Conservation (phyloP, 192 early-diverging fungal genomes). For the Thamnidium elegans region DNA sequence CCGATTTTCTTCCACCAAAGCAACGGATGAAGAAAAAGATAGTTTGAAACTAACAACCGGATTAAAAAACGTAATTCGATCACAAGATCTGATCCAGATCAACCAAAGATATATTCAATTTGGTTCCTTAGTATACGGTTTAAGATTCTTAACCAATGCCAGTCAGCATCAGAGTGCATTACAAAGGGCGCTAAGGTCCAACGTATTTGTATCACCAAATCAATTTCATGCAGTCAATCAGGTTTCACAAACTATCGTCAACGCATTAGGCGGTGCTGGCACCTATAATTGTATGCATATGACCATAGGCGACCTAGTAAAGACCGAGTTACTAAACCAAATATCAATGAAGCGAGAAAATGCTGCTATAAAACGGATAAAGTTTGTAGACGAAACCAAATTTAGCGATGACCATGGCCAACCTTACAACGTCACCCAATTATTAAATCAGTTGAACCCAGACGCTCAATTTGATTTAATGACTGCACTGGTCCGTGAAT, state of each 20-base stretch:
- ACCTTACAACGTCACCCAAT: neutral
- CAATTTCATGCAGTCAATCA: slow-evolving; percentile 3
- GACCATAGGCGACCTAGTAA: slow-evolving; percentile 12
- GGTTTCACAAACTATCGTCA: slow-evolving; percentile 10
- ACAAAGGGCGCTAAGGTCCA: slow-evolving; percentile 3
- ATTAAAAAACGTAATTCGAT: slow-evolving; percentile 2
- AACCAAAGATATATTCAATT: slow-evolving; percentile 24
- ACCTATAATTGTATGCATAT: slow-evolving; percentile 16
- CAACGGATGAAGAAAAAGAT: neutral
- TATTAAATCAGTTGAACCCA: slow-evolving; percentile 10
- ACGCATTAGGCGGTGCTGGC: slow-evolving; percentile 20
- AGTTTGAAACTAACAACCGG: neutral
- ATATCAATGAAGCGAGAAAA: neutral
- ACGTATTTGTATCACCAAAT: slow-evolving; percentile 15
- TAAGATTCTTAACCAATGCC: slow-evolving; percentile 14
- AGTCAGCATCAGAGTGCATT: slow-evolving; percentile 9
- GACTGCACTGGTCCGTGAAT: slow-evolving; percentile 14
- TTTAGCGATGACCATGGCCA: neutral
- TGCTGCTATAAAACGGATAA: slow-evolving; percentile 1
- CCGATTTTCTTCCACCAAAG: no score
- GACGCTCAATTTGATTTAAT: neutral
- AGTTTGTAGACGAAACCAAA: neutral
- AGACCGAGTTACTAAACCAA: slow-evolving; percentile 12
- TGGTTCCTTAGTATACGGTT: slow-evolving; percentile 20
- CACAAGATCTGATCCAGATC: slow-evolving; percentile 1